Percentiles rank a stretch among this genome's conserved stretches.
These are phyloP conservation scores for Leucoagaricus sp. DNA, from an alignment of 1,284 basidiomycete species.

Conservation along the genomic window DNA sequence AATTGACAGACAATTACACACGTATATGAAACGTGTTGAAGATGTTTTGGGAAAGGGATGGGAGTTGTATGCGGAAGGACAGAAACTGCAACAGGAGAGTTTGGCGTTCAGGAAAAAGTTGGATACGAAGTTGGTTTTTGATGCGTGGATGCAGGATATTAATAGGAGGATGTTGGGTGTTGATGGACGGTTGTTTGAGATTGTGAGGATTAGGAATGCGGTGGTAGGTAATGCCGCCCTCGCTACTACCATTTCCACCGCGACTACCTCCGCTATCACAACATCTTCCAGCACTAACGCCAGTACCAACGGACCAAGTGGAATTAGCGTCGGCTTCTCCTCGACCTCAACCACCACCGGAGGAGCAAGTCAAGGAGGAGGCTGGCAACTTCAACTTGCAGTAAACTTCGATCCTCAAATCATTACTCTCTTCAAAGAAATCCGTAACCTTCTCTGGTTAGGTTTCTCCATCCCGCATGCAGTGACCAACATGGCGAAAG, in stretches of 20 bases:
- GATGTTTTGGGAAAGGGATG: slow-evolving; percentile 98
- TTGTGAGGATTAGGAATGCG: slow-evolving; percentile 67
- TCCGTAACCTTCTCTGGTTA: slow-evolving; percentile 93
- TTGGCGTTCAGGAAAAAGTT: slow-evolving; percentile 94
- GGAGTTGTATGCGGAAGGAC: slow-evolving; percentile 99
- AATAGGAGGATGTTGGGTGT: slow-evolving; percentile 91
- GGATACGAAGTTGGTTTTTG: slow-evolving; percentile 91
- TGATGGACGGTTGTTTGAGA: slow-evolving; percentile 95
- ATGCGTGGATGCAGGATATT: slow-evolving; percentile 97
- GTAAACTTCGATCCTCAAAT: slow-evolving; percentile 99
- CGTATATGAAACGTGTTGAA: slow-evolving; percentile 99
- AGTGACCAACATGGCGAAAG: slow-evolving; percentile 95
- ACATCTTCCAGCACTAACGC: slow-evolving; percentile 66
- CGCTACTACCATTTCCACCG: not conserved
- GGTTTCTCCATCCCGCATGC: slow-evolving; percentile 95
- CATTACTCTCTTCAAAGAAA: slow-evolving; percentile 98
- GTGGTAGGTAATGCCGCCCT: no score
- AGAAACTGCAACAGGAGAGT: slow-evolving; percentile 92
- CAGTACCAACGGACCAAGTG: no score
- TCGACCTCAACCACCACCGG: not conserved
- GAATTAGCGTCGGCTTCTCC: no score
- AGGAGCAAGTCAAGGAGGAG: slow-evolving; percentile 45
- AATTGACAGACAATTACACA: slow-evolving; percentile 94
- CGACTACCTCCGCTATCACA: not conserved
- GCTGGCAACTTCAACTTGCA: slow-evolving; percentile 83